Conservation (phyloP, 257 asterid species). For the Solanum bulbocastanum region DNA sequence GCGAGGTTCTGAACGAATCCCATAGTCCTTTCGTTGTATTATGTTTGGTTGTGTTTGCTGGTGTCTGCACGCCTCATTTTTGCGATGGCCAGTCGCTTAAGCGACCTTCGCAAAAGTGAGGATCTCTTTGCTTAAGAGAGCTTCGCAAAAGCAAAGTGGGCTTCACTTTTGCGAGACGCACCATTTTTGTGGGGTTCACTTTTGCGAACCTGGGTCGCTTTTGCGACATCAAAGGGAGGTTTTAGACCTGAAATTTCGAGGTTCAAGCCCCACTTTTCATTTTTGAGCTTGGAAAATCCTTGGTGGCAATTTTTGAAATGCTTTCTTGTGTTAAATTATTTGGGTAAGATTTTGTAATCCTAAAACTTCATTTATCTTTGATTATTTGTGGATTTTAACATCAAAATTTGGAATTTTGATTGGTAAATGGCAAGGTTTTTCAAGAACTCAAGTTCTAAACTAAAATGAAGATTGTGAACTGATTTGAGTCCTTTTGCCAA, state of each 20-base stretch:
- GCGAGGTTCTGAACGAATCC: neutral
- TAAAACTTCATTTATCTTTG: neutral
- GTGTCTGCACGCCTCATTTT: neutral
- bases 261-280: neutral
- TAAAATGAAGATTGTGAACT: neutral
- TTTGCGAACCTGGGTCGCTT: neutral
- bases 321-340: neutral
- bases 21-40: neutral
- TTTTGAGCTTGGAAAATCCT: neutral
- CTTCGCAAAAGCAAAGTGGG: neutral
- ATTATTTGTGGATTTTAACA: too few species aligned
- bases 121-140: neutral
- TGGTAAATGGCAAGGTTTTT: neutral
- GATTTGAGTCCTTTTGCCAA: neutral
- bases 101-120: neutral
- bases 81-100: neutral
- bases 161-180: neutral
- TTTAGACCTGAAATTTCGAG: neutral
- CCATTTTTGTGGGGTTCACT: neutral
- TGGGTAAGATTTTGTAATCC: neutral
- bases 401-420: neutral
- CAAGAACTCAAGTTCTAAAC: neutral
- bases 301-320: neutral
- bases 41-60: neutral
- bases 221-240: neutral